Conservation (phyloP, 2,329 filamentous ascomycete species). For the Claviceps cyperi region DNA sequence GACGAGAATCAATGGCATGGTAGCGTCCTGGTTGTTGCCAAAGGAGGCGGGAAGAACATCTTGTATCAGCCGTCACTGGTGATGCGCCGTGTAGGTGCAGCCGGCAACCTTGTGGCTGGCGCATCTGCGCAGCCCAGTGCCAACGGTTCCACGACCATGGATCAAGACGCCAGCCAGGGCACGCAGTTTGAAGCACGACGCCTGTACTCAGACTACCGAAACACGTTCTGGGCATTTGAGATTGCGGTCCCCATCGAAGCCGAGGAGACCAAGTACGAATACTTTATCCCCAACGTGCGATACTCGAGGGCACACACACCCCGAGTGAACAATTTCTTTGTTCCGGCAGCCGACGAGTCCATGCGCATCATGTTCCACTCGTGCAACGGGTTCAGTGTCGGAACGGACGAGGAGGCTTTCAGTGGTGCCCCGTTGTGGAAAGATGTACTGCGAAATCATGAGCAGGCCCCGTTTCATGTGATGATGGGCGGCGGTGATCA, state of each 20-base stretch:
- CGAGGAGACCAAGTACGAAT: slow-evolving; percentile 63
- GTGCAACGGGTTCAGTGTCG: slow-evolving; percentile 90
- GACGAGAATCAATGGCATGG: slow-evolving; percentile 64
- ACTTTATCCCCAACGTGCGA: slow-evolving; percentile 52
- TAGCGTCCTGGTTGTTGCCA: slow-evolving; percentile 71
- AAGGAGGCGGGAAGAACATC: slow-evolving; percentile 48
- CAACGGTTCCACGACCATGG: slow-evolving; percentile 10
- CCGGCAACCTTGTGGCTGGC: slow-evolving; percentile 6
- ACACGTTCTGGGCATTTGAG: slow-evolving; percentile 91
- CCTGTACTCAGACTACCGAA: slow-evolving; percentile 49
- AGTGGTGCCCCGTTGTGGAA: slow-evolving; percentile 91
- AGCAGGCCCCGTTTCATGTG: slow-evolving; percentile 74
- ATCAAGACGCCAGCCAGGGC: slow-evolving; percentile 27
- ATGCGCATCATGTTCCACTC: slow-evolving; percentile 99
- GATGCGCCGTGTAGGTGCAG: slow-evolving; percentile 29
- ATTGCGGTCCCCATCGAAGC: slow-evolving; percentile 60
- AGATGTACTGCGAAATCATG: slow-evolving; percentile 74
- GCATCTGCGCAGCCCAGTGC: slow-evolving; percentile 15
- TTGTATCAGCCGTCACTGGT: slow-evolving; percentile 44
- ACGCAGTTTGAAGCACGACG: slow-evolving; percentile 23
- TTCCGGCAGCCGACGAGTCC: slow-evolving; percentile 67
- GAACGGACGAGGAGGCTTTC: slow-evolving; percentile 72
- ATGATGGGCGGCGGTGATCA: slow-evolving; percentile 93
- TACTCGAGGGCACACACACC: slow-evolving; percentile 43
- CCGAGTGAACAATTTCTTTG: slow-evolving; percentile 59